phyloP scores from a whole-genome alignment of 345 rosid genomes.

The Theobroma cacao region DNA sequence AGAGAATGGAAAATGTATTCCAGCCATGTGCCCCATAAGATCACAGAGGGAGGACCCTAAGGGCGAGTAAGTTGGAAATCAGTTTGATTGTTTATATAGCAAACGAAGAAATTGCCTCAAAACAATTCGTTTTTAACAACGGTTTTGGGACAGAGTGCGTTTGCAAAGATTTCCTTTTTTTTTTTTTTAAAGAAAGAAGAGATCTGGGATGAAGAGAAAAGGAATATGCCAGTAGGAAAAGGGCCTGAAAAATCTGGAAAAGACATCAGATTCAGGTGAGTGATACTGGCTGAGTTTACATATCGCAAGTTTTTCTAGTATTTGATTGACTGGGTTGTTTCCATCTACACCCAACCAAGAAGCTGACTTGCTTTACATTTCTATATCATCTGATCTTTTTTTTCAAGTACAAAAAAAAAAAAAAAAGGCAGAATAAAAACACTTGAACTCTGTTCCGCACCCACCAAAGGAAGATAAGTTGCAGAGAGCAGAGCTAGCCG shows the following conservation, averaged over 20 bases:
- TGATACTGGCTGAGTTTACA: conserved; percentile 29
- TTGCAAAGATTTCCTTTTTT: conserved; percentile 19
- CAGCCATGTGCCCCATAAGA: conserved; percentile 40
- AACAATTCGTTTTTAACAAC: conserved; percentile 21
- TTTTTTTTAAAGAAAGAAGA: background rate
- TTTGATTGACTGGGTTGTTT: conserved; percentile 21
- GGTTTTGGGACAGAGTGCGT: conserved; percentile 56
- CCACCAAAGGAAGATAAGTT: too few relatives aligned
- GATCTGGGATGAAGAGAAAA: background rate
- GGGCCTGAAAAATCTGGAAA: conserved; percentile 42
- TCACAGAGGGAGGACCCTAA: conserved; percentile 19
- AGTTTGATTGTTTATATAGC: conserved; percentile 20
- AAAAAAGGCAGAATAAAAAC: too few relatives aligned
- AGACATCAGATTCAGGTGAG: conserved; percentile 43
- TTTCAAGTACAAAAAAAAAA: too few relatives aligned
- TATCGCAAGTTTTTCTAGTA: conserved; percentile 30
- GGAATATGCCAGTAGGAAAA: conserved; percentile 36
- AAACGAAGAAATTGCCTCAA: conserved; percentile 67
- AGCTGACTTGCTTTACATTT: conserved; percentile 64
- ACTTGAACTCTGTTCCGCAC: background rate
- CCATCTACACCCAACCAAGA: conserved; percentile 36
- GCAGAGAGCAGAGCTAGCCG: background rate
- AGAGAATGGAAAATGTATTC: conserved; percentile 25
- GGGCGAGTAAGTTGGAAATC: conserved; percentile 36
- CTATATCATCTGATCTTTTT: too few relatives aligned